A percentile compares a stretch with the other conserved stretches of the same genome.
Conservation (phyloP, 176 grass and related monocot genomes). For the Avena sativa region DNA sequence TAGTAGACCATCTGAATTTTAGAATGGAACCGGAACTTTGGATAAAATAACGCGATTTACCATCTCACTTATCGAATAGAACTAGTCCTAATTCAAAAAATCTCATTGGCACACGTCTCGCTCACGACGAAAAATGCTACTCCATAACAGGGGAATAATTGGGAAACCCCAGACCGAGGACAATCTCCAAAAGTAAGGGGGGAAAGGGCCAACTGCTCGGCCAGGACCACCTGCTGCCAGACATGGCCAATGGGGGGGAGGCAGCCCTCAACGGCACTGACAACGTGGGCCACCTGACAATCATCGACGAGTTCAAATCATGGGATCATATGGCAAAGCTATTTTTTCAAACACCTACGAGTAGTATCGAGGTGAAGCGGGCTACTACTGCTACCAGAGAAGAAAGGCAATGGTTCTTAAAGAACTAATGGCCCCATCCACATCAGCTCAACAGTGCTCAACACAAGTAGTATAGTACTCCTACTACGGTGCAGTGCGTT, state of each 20-base stretch:
- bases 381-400: neutral
- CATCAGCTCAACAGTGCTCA: too few relatives aligned
- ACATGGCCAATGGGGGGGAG: neutral
- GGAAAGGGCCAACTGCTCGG: neutral
- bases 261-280: conserved; percentile 36
- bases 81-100: too few relatives aligned
- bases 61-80: too few relatives aligned
- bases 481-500: too few relatives aligned
- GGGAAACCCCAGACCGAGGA: neutral
- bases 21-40: too few relatives aligned
- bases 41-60: too few relatives aligned
- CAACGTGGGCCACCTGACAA: conserved; percentile 32
- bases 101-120: too few relatives aligned
- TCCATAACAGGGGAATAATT: neutral
- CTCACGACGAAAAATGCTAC: too few relatives aligned
- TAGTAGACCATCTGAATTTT: neutral
- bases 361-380: conserved; percentile 23
- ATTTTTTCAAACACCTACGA: conserved; percentile 51
- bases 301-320: conserved; percentile 56
- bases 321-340: conserved; percentile 44
- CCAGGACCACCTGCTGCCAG: conserved; percentile 38
- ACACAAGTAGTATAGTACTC: too few relatives aligned
- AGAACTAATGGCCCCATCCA: conserved; percentile 26
- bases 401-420: conserved; percentile 29
- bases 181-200: conserved; percentile 5